Base-by-base conservation (phyloP, 805 yeast species). In the Pichia nakasei region DNA sequence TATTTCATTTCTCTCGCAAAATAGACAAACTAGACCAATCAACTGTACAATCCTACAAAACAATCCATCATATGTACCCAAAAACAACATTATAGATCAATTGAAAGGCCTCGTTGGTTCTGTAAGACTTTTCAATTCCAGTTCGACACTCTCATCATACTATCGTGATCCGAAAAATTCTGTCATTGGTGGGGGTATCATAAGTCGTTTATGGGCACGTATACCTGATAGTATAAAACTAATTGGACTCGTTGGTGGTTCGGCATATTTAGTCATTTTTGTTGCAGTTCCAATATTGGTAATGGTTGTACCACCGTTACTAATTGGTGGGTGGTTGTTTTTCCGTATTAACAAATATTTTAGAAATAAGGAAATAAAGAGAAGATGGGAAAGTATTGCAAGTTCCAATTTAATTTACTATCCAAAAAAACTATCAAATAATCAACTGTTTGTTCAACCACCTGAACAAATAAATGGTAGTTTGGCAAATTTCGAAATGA, bases 161-260 rank as follows among this genome's bases (percentile, higher is more conserved):
- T 48, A 51, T 19, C 43, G 54, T 26, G 54, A 58, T 7, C 65
- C 65, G 8, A 55, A 48, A 35, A 50, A 45, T 22, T 47, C 52
- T 3, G 39, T 59, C 3, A 37, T 52, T 29, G 37, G 51, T 9
- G 38, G 37, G 5, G 45, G 49, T 3, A 22, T 42, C 6, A 6
- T 52, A 12, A 38, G 50, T 31, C 46, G 49, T 33, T 17, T 57
- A 2, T 44, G 56, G 43, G 50, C 52, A 24, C 45, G 49, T 19
- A 51, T 57, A 4, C 67, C 67, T 2, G 66, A 62, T 41, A 47
- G 58, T 20, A 22, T 60, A 27, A 63, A 61, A 39, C 32, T 61
- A 19, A 38, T 57, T 2, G 39, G 54, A 6, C 53, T 56, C 9
- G 43, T 60, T 22, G 52, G 61, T 2, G 53, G 56, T 3, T 47